Base-by-base conservation (phyloP, 2,329 filamentous ascomycete species). In the Seiridium unicorne region DNA sequence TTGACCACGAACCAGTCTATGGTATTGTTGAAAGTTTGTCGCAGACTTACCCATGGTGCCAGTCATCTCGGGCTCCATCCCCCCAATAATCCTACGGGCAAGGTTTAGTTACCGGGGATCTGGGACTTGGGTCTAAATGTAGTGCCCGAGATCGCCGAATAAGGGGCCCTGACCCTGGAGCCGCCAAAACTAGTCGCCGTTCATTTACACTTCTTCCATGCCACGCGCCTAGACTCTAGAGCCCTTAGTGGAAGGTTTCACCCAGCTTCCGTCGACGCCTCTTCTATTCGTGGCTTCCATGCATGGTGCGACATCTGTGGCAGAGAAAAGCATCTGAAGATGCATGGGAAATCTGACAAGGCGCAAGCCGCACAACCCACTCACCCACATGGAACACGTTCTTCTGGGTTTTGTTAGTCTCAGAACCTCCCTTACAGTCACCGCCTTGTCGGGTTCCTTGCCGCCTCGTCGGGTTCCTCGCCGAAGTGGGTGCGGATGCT, bases 61-160 rank as follows among this genome's bases (percentile, higher is more conserved):
- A 57, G 44, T 26, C n/a, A 38, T 32, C 2, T 5, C 13, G 35
- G 31, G 48, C 18, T 48, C 5, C 13, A 48, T 40, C 32, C 8
- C 32, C 44, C 44, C 44, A 49, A 32, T 32, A 26, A 26, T 26
- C 18, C 18, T 26, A 26, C 18, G 18, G 18, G 18, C 18, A 26
- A 26, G 18, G 18, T 26, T 2, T 26, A 26, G 40, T 36, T 47
- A 10, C 35, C 40, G 44, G 31, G 18, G 55, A 51, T 13, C 26
- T 9, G 42, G 46, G 35, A 4, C 31, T 3, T 53, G 44, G 48
- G 31, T 32, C 40, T 4, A 32, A 13, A 7, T 47, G 31, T 34
- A 55, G 51, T 56, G 36, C 53, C 53, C 58, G 58, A 56, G 58
- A 49, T 60, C 44, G 51, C 51, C 58, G 58, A 60, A 36, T 44